These are phyloP conservation scores for Chlamydomonas schloesseri DNA, from an alignment of 139 green algal genomes.

Conservation along the genomic window DNA sequence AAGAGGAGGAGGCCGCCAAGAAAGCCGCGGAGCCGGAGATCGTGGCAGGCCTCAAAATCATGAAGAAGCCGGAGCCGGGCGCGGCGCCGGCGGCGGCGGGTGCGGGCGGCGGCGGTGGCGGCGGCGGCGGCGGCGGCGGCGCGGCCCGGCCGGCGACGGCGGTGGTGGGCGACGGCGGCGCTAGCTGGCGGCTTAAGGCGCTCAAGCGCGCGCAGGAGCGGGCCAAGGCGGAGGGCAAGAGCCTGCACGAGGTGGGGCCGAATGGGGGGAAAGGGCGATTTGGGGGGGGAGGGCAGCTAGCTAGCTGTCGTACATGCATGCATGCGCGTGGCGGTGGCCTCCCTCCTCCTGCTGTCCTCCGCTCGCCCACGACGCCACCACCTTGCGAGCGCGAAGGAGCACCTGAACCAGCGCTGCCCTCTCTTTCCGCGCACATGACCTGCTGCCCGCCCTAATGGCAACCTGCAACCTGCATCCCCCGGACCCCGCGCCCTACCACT, in stretches of 20 bases:
- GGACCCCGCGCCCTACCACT: no score
- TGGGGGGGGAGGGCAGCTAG: not conserved
- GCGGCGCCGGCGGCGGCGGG: not conserved
- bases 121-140: not conserved
- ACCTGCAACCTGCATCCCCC: no score
- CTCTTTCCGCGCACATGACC: no score
- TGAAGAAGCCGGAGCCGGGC: conserved; percentile 39
- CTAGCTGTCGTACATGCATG: no score
- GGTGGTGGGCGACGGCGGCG: conserved; percentile 87
- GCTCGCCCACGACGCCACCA: no score
- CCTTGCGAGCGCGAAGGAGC: no score
- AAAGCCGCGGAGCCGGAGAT: conserved; percentile 42
- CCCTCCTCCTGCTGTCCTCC: no score
- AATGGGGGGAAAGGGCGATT: not conserved
- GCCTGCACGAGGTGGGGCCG: conserved; percentile 4
- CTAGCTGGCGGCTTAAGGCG: conserved; percentile 94
- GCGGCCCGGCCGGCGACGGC: not conserved
- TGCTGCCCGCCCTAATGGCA: no score
- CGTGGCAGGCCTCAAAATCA: conserved; percentile 41
- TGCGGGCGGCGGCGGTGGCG: not conserved
- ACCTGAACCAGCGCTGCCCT: no score
- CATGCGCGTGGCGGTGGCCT: no score
- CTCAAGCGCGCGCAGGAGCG: conserved; percentile 87
- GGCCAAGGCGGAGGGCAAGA: conserved; percentile 70
- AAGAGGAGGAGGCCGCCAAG: not conserved